Evolutionary conservation across 108 stramenopile genomes (phyloP).

Genomic region (Parmales sp.): DNA sequence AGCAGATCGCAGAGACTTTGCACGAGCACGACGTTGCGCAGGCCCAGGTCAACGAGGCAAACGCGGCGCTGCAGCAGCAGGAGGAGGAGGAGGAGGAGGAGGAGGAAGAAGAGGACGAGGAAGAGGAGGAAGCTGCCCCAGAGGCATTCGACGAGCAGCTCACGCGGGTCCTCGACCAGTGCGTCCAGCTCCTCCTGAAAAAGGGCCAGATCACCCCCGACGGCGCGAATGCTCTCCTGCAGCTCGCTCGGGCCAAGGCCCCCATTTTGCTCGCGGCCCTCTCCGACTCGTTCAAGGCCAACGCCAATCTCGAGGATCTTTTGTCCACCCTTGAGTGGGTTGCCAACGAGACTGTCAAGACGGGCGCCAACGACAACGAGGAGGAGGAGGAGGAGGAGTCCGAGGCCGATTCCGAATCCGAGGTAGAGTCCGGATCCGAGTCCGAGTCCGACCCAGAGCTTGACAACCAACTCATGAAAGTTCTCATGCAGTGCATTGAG

Average conservation of each 20-base stretch:
- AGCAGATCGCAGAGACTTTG: neutral
- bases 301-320: neutral
- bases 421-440: neutral
- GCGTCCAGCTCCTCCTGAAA: slow-evolving; percentile 1
- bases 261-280: neutral
- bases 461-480: neutral
- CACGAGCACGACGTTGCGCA: too few species aligned
- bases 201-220: neutral
- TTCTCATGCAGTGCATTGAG: neutral
- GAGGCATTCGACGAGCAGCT: neutral
- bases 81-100: neutral
- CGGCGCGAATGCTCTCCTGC: slow-evolving; percentile 2
- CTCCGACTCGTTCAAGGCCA: neutral
- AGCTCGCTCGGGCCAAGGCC: slow-evolving; percentile 1
- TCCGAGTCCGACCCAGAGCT: neutral
- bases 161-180: neutral
- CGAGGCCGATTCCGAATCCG: neutral
- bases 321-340: neutral
- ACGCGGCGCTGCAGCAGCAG: neutral
- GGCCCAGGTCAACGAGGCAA: neutral
- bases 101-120: neutral
- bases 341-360: neutral
- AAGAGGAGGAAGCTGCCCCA: neutral
- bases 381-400: neutral
- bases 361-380: neutral